A percentile compares a stretch with the other conserved stretches of the same genome.
Evolutionary conservation across 2,329 filamentous ascomycete genomes (phyloP).

Genomic region (Paraphaeosphaeria sporulosa): DNA sequence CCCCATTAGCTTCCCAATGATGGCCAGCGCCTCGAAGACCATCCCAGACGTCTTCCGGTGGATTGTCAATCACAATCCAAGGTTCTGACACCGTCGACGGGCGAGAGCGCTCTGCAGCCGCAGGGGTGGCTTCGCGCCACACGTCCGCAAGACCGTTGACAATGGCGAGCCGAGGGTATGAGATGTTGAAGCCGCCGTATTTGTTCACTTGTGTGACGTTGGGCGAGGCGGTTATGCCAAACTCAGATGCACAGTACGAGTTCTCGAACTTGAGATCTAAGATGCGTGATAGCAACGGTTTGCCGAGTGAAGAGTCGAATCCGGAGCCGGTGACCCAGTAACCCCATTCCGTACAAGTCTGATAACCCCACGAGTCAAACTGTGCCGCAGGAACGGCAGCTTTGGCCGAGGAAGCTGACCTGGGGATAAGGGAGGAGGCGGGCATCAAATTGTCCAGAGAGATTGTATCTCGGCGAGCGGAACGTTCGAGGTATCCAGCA

Average conservation of each 20-base stretch:
- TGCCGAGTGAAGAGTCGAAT: slow-evolving; percentile 60
- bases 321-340: slow-evolving; percentile 77
- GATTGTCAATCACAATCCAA: slow-evolving; percentile 67
- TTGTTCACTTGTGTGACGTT: slow-evolving; percentile 74
- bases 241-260: slow-evolving; percentile 69
- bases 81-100: slow-evolving; percentile 70
- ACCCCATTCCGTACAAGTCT: slow-evolving; percentile 69
- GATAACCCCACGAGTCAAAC: slow-evolving; percentile 60
- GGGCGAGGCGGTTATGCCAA: slow-evolving; percentile 71
- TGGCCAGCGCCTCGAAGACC: slow-evolving; percentile 1
- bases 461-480: neutral
- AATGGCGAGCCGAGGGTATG: slow-evolving; percentile 77
- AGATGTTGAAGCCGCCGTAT: slow-evolving; percentile 75
- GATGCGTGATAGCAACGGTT: slow-evolving; percentile 76
- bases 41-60: slow-evolving; percentile 1
- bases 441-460: slow-evolving; percentile 35
- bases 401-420: slow-evolving; percentile 50
- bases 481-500: neutral
- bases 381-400: slow-evolving; percentile 15
- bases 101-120: slow-evolving; percentile 67
- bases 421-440: slow-evolving; percentile 50
- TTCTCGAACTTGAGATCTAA: slow-evolving; percentile 69
- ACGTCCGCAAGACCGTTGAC: slow-evolving; percentile 81
- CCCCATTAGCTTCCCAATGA: slow-evolving; percentile 1
- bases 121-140: slow-evolving; percentile 77